Percentiles rank a stretch among this genome's conserved stretches.
Evolutionary conservation across 1,284 basidiomycete species (phyloP).

Genomic region (Sphaerobolus stellatus): DNA sequence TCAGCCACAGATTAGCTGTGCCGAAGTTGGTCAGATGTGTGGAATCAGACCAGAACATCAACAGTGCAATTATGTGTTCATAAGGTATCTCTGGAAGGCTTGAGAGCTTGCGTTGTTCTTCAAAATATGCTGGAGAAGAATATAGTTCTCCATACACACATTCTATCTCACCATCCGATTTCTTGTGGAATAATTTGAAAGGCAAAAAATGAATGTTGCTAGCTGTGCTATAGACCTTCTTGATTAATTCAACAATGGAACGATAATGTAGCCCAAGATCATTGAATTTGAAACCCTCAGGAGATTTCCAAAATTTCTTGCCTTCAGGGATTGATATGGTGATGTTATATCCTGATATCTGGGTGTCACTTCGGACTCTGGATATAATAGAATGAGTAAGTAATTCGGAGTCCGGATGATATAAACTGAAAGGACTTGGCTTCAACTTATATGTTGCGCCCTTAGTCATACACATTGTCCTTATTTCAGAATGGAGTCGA

Average conservation of each 20-base stretch:
- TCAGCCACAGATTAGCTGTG: constrained; percentile 20
- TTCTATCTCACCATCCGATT: constrained; percentile 11
- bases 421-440: too few species aligned
- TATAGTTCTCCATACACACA: constrained; percentile 32
- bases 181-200: constrained; percentile 27
- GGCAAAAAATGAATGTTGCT: constrained; percentile 27
- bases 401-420: too few species aligned
- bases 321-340: not conserved
- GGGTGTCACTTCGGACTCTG: too few species aligned
- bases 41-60: constrained; percentile 16
- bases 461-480: too few species aligned
- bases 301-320: not conserved
- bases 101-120: not conserved
- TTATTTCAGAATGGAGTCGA: too few species aligned
- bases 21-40: constrained; percentile 16
- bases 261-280: constrained; percentile 7
- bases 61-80: constrained; percentile 1
- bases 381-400: too few species aligned
- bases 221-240: constrained; percentile 5
- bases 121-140: constrained; percentile 19
- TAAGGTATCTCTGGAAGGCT: not conserved
- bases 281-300: not conserved
- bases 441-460: too few species aligned
- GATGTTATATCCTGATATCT: too few species aligned
- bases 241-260: constrained; percentile 7